Base-by-base conservation (phyloP, 371 early-diverging fungal genomes). In the Mucor lusitanicus region DNA sequence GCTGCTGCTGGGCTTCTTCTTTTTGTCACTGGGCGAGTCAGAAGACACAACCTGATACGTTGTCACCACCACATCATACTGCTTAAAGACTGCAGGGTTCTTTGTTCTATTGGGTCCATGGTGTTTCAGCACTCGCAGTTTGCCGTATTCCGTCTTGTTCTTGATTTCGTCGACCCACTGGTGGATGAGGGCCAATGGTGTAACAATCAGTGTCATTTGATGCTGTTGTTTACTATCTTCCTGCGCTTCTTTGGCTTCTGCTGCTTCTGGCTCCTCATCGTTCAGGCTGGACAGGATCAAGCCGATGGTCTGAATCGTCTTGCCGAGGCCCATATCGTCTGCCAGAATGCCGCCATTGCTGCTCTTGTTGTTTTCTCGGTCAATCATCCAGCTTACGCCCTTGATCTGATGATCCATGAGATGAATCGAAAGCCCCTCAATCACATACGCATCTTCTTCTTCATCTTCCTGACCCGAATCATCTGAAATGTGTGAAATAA, bases 241-340 rank as follows among this genome's bases (percentile, higher is more conserved):
- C 12, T 53, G 35, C 48, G 44, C 50, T 21, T 68, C 60, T 13
- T 54, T 46, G 11, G 71, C 70, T n/a, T 67, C 69, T 25, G 73
- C 73, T 56, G 76, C 30, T 39, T 56, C 48, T 21, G 21, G n/a
- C 23, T 5, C 17, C 55, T 27, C 19, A 15, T 12, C 8, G 21
- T 44, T 28, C 64, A 57, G 63, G 2, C 74, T 73, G 3, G 86
- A 86, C 1, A 86, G 67, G 9, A 95, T 82, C 25, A 94, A 78
- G 3, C 90, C 88, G 46, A 97, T 92, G 0, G 92, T 88, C 70
- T 95, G 92, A 25, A 96, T 77, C 0, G 97, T 96, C 77, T 97
- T 96, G 27, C 97, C 97, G 50, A 97, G 75, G 0, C 97, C 97
- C 95, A 94, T 91, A 66, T 85, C 94, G 78, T 94, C 94, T 0